phyloP scores from a whole-genome alignment of 129 eudicot species.

The Saposhnikovia divaricata region DNA sequence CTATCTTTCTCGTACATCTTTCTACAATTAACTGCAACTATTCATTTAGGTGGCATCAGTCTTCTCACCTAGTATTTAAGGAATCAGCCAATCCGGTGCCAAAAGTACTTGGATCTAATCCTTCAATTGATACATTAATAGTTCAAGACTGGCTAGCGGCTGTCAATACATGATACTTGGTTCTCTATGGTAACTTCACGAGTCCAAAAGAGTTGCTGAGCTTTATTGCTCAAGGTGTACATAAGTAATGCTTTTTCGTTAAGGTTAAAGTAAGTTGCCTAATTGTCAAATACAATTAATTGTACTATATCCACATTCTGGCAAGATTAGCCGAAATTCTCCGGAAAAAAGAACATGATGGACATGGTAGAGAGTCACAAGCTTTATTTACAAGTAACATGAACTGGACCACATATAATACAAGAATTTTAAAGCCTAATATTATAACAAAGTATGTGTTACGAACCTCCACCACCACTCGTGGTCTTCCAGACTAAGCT shows the following conservation, averaged over 20 bases:
- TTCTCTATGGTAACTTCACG: background rate
- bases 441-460: background rate
- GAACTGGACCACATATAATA: background rate
- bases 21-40: background rate
- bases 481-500: constrained; percentile 69
- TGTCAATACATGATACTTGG: background rate
- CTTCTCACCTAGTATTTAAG: background rate
- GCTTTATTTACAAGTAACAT: background rate
- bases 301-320: background rate
- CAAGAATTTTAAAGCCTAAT: background rate
- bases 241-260: background rate
- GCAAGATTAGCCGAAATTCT: background rate
- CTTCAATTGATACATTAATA: no score
- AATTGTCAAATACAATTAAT: background rate
- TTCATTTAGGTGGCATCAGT: background rate
- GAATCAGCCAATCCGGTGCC: background rate
- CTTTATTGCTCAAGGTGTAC: background rate
- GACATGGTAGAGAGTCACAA: background rate
- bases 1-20: background rate
- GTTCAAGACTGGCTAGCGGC: background rate
- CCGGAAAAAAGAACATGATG: background rate
- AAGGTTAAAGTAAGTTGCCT: background rate
- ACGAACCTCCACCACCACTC: constrained; percentile 97
- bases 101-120: background rate
- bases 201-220: background rate